Evolutionary conservation across 192 early-diverging fungal genomes (phyloP).

Genomic region (Linnemannia hyalina): DNA sequence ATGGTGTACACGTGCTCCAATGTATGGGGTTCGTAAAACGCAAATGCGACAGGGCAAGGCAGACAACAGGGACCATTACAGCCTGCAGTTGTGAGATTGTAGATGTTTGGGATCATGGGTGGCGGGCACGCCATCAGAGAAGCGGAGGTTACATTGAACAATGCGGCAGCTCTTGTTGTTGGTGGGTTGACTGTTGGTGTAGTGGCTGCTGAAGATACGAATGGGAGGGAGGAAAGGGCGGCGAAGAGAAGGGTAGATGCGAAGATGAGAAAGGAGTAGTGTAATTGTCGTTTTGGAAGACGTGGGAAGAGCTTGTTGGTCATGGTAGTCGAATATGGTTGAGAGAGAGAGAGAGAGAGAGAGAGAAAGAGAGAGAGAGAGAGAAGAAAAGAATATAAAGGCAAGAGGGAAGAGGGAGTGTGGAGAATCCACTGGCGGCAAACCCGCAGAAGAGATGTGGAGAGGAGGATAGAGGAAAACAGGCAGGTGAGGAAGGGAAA

Average conservation of each 20-base stretch:
- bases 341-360: background rate
- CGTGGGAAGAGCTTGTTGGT: background rate
- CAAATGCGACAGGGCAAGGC: background rate
- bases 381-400: no score
- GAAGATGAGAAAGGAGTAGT: background rate
- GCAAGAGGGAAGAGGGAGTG: no score
- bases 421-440: background rate
- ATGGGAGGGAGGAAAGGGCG: background rate
- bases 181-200: background rate
- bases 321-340: background rate
- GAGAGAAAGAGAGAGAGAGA: no score
- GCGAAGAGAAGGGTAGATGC: background rate
- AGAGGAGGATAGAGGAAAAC: no score
- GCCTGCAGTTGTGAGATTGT: background rate
- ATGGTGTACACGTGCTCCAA: background rate
- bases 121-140: conserved; percentile 3
- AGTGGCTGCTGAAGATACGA: background rate
- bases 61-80: conserved; percentile 12
- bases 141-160: background rate
- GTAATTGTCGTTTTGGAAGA: background rate
- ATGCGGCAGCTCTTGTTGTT: background rate
- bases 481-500: no score
- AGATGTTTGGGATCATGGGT: conserved; percentile 14
- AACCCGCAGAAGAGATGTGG: background rate
- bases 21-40: conserved; percentile 13